Evolutionary conservation across 192 early-diverging fungal genomes (phyloP), one percentile per base, ranked within the genome.

Genomic region (Backusella circina): DNA sequence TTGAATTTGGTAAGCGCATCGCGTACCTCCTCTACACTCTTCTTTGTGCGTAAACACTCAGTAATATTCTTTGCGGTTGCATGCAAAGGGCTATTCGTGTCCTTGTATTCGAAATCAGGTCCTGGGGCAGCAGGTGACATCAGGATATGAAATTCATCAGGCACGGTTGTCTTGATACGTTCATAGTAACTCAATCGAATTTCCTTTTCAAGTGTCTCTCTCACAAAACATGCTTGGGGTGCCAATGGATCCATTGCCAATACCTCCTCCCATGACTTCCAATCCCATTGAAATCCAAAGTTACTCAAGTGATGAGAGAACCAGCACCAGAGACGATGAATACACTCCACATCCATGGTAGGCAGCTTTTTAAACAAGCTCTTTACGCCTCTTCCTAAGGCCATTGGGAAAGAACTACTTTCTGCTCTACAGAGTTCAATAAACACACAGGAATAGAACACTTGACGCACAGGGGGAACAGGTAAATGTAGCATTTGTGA

Each of bases 241-340:
- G 89, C 88, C 6, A 79, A 74, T 15, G 79, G 79, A 28, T 90
- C 88, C 26, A 86, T 71, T 31, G 85, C 75, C 33, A 91, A 73
- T 12, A 82, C 84, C 12, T 75, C 37, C 61, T 90, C 84, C 91
- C 96, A 99, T 71, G 87, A 91, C 30, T 77, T 70, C 96, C 96
- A 98, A 75, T 93, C 90, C 95, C 95, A 98, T 31, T 88, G 85
- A 82, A 91, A 96, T 13, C 86, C 91, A 88, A 97, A 96, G 83
- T 98, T 98, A 80, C 95, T 96, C 65, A 99, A 82, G 82, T 97
- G 96, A 69, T 94, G 90, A 0, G 93, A 88, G 84, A 99, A 93
- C 94, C 94, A 97, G 75, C 92, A 92, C 71, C 89, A 88, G 54
- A 98, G 86, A 31, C 96, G 85, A 78, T 91, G 85, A 33, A 96